Conservation (phyloP, 2,329 filamentous ascomycete genomes). For the Aaosphaeria arxii region DNA sequence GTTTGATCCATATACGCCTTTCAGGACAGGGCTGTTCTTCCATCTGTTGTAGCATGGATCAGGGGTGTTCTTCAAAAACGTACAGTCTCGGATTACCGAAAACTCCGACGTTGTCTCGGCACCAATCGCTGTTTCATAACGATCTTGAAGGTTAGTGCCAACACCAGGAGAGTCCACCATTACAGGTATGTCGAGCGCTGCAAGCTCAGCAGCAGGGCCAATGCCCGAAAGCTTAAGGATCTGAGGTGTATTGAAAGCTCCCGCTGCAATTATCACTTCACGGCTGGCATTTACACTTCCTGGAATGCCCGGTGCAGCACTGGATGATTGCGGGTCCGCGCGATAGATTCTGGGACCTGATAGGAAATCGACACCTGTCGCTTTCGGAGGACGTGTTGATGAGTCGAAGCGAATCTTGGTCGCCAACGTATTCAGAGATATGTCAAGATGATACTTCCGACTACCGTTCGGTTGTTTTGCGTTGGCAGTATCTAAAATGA, state of each 20-base stretch:
- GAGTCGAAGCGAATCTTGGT: constrained; percentile 62
- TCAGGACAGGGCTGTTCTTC: constrained; percentile 30
- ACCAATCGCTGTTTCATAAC: constrained; percentile 49
- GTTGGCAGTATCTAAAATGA: constrained; percentile 47
- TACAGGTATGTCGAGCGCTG: constrained; percentile 52
- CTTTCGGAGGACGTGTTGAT: constrained; percentile 52
- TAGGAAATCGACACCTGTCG: constrained; percentile 36
- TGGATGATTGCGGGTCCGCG: constrained; percentile 23
- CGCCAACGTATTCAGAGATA: constrained; percentile 58
- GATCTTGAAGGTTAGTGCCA: constrained; percentile 63
- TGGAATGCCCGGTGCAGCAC: background rate
- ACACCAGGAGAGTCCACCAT: constrained; percentile 60
- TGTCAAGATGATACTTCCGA: constrained; percentile 52
- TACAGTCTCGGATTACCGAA: constrained; percentile 37
- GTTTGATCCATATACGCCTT: constrained; percentile 49
- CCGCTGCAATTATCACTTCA: constrained; percentile 22
- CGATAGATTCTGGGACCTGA: constrained; percentile 33
- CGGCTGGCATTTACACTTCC: constrained; percentile 1
- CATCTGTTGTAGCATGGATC: constrained; percentile 48
- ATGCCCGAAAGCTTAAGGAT: constrained; percentile 63
- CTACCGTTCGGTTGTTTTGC: constrained; percentile 47
- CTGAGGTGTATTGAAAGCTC: constrained; percentile 60
- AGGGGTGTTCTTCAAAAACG: constrained; percentile 26
- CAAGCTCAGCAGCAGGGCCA: constrained; percentile 54
- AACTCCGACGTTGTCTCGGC: constrained; percentile 40